Evolutionary conservation across 495 filamentous ascomycete genomes (phyloP).

Genomic region (Cercophora samala): DNA sequence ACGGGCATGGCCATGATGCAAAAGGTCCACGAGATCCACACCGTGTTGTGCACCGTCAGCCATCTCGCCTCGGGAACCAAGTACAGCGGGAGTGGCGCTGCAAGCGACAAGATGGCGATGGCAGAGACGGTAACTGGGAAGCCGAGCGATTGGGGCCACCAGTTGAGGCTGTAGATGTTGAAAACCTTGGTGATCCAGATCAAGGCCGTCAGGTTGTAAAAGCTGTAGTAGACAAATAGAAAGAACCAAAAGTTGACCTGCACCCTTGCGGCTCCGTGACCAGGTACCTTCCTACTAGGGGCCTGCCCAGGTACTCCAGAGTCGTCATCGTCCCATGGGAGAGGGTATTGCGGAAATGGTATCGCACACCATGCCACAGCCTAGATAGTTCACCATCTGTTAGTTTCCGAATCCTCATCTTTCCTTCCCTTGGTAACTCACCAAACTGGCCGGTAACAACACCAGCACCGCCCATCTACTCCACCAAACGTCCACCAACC

Average conservation of each 20-base stretch:
- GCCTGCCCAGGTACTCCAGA: constrained; percentile 27
- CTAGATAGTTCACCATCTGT: constrained; percentile 33
- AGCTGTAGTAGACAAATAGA: constrained; percentile 61
- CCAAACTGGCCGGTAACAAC: constrained; percentile 54
- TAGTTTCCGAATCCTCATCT: background rate
- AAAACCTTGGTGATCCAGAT: constrained; percentile 68
- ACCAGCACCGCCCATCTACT: constrained; percentile 54
- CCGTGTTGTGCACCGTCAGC: constrained; percentile 55
- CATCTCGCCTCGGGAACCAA: constrained; percentile 46
- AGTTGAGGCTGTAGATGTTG: constrained; percentile 63
- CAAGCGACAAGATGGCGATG: constrained; percentile 95
- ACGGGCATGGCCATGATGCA: constrained; percentile 62
- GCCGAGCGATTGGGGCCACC: constrained; percentile 59
- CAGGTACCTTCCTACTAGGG: constrained; percentile 44
- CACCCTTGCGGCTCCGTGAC: constrained; percentile 58
- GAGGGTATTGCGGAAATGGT: constrained; percentile 59
- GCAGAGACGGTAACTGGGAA: constrained; percentile 88
- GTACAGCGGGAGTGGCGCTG: constrained; percentile 63
- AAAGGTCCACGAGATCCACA: constrained; percentile 63
- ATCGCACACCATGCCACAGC: constrained; percentile 60
- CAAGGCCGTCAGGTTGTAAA: constrained; percentile 60
- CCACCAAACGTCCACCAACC: constrained; percentile 57
- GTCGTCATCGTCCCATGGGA: constrained; percentile 37
- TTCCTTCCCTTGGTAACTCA: constrained; percentile 33
- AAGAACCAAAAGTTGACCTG: constrained; percentile 68